phyloP scores from a whole-genome alignment of 257 asterid genomes.

The Fraxinus americana region DNA sequence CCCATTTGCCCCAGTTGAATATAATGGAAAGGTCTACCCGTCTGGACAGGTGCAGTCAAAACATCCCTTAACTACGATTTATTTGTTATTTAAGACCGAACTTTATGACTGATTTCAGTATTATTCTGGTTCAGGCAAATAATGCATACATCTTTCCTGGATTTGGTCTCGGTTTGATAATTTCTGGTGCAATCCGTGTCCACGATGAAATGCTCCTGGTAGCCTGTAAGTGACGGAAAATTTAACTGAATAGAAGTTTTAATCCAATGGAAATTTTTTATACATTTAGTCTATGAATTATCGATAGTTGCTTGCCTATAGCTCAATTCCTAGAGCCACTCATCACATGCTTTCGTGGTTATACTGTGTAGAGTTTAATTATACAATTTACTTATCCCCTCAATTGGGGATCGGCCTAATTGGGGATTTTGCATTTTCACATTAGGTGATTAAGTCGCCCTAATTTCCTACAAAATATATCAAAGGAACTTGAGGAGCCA shows the following conservation, averaged over 20 bases:
- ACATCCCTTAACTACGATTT: not conserved
- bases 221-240: slow-evolving; percentile 71
- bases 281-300: no score
- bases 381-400: no score
- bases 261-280: no score
- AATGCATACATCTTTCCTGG: slow-evolving; percentile 98
- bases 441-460: no score
- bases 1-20: slow-evolving; percentile 68
- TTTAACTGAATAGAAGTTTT: not conserved
- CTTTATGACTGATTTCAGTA: slow-evolving; percentile 14
- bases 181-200: slow-evolving; percentile 96
- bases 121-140: slow-evolving; percentile 61
- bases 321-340: no score
- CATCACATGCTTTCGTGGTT: no score
- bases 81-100: not conserved
- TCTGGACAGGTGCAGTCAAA: slow-evolving; percentile 69
- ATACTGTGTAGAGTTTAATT: no score
- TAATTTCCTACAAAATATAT: no score
- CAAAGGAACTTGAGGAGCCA: no score
- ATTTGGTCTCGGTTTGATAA: slow-evolving; percentile 90
- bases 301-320: no score
- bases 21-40: slow-evolving; percentile 53
- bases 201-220: slow-evolving; percentile 96
- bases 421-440: no score
- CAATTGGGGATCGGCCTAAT: no score